Conservation (phyloP, 2,329 filamentous ascomycete species). For the Cadophora luteo-olivacea region DNA sequence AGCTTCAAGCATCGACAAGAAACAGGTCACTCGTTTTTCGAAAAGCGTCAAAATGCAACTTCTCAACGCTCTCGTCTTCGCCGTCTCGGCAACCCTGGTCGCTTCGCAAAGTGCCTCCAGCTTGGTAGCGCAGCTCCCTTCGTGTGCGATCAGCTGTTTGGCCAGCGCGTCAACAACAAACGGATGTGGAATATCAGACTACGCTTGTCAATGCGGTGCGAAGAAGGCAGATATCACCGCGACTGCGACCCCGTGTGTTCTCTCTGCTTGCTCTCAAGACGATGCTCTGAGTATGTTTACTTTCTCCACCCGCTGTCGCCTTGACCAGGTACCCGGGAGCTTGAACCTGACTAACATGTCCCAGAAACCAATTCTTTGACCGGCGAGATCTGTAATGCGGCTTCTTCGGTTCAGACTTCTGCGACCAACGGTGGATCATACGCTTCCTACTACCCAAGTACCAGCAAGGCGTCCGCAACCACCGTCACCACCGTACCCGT, state of each 20-base stretch:
- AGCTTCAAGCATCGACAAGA: slow-evolving; percentile 1
- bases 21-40: slow-evolving; percentile 7
- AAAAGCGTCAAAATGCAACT: slow-evolving; percentile 30
- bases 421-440: slow-evolving; percentile 1
- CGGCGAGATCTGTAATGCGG: slow-evolving; percentile 18
- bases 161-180: slow-evolving; percentile 24
- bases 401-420: slow-evolving; percentile 13
- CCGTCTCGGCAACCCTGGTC: slow-evolving; percentile 28
- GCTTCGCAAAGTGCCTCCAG: slow-evolving; percentile 33
- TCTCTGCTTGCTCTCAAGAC: slow-evolving; percentile 26
- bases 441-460: slow-evolving; percentile 18
- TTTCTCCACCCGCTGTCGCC: neutral
- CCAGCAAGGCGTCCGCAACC: slow-evolving; percentile 18
- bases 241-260: slow-evolving; percentile 35
- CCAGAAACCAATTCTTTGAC: neutral
- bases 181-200: slow-evolving; percentile 36
- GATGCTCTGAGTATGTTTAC: slow-evolving; percentile 37
- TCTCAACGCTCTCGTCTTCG: slow-evolving; percentile 19
- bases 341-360: neutral
- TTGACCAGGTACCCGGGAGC: too few relatives aligned
- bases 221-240: slow-evolving; percentile 31
- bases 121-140: slow-evolving; percentile 33
- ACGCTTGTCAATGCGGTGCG: slow-evolving; percentile 37
- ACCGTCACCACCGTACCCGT: slow-evolving; percentile 28
- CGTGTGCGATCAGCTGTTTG: slow-evolving; percentile 36